Conservation (phyloP, 1,139 yeast genomes). For the Magnusiomyces paraingens region DNA sequence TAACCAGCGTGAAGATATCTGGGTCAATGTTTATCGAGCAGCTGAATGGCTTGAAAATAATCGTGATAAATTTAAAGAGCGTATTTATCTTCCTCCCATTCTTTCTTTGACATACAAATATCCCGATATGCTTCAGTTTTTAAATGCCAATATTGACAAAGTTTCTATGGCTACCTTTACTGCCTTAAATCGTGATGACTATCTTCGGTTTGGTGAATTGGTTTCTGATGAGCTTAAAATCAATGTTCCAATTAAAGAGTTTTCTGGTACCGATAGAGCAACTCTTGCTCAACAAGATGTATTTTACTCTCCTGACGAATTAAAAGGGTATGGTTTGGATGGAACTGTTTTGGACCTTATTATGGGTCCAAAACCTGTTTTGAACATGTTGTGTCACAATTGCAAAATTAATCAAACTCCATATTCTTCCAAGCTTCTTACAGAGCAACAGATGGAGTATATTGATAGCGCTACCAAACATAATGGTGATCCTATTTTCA, state of each 20-base stretch:
- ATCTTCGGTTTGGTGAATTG: slow-evolving; percentile 37
- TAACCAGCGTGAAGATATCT: slow-evolving; percentile 17
- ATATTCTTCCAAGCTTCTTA: slow-evolving; percentile 43
- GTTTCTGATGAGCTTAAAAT: slow-evolving; percentile 36
- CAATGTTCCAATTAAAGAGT: slow-evolving; percentile 44
- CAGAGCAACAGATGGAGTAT: slow-evolving; percentile 37
- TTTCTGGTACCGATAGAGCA: slow-evolving; percentile 26
- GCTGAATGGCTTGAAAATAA: slow-evolving; percentile 37
- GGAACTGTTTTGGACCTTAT: slow-evolving; percentile 70
- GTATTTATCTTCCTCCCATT: slow-evolving; percentile 71
- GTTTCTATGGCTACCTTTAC: slow-evolving; percentile 55
- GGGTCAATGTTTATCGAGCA: slow-evolving; percentile 28
- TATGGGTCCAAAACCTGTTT: slow-evolving; percentile 67
- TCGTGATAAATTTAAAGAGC: slow-evolving; percentile 34
- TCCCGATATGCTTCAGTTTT: slow-evolving; percentile 40
- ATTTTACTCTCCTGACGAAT: slow-evolving; percentile 33
- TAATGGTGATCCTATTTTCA: slow-evolving; percentile 41
- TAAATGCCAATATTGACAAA: slow-evolving; percentile 53
- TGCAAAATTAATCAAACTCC: slow-evolving; percentile 60
- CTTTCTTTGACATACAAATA: slow-evolving; percentile 54
- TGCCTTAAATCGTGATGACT: slow-evolving; percentile 39
- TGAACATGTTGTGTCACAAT: slow-evolving; percentile 63
- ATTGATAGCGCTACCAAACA: slow-evolving; percentile 25
- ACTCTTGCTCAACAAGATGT: slow-evolving; percentile 24
- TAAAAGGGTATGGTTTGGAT: slow-evolving; percentile 62